Evolutionary conservation across 2,329 filamentous ascomycete species (phyloP).

Genomic region (Penicillium italicum): DNA sequence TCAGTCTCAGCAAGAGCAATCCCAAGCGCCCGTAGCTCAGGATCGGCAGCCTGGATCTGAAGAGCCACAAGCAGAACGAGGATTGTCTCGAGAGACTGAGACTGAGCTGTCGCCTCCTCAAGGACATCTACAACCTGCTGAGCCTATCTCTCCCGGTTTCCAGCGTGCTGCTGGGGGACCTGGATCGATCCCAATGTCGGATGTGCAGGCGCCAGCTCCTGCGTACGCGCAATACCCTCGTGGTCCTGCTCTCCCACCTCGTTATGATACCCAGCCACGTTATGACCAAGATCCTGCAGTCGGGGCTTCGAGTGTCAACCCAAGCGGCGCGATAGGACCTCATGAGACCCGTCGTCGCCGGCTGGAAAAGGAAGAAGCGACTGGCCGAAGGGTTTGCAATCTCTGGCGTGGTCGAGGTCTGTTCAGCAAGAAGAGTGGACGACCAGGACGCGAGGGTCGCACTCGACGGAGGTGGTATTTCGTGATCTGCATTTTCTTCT

Average conservation of each 20-base stretch:
- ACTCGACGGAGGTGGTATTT: slow-evolving; percentile 61
- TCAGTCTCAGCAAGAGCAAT: neutral
- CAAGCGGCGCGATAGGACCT: slow-evolving; percentile 29
- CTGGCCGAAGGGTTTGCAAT: slow-evolving; percentile 56
- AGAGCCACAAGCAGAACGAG: neutral
- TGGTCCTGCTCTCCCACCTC: slow-evolving; percentile 23
- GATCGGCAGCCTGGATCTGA: neutral
- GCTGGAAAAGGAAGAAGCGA: slow-evolving; percentile 64
- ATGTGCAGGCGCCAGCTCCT: slow-evolving; percentile 48
- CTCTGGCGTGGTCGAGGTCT: slow-evolving; percentile 65
- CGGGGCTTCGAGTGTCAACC: slow-evolving; percentile 22
- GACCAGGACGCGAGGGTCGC: slow-evolving; percentile 60
- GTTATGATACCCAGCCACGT: slow-evolving; percentile 21
- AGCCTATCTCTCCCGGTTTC: slow-evolving; percentile 60
- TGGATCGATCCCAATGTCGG: slow-evolving; percentile 58
- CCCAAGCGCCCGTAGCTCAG: neutral
- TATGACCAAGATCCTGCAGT: slow-evolving; percentile 20
- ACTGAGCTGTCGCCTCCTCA: neutral
- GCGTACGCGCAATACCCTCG: slow-evolving; percentile 36
- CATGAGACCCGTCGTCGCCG: slow-evolving; percentile 52
- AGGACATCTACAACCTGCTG: slow-evolving; percentile 55
- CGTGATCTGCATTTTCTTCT: slow-evolving; percentile 49
- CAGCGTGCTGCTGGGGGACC: slow-evolving; percentile 61
- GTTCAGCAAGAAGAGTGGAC: slow-evolving; percentile 59
- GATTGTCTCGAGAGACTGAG: neutral